phyloP scores from a whole-genome alignment of 192 early-diverging fungal genomes.

The Podila epicladia region DNA sequence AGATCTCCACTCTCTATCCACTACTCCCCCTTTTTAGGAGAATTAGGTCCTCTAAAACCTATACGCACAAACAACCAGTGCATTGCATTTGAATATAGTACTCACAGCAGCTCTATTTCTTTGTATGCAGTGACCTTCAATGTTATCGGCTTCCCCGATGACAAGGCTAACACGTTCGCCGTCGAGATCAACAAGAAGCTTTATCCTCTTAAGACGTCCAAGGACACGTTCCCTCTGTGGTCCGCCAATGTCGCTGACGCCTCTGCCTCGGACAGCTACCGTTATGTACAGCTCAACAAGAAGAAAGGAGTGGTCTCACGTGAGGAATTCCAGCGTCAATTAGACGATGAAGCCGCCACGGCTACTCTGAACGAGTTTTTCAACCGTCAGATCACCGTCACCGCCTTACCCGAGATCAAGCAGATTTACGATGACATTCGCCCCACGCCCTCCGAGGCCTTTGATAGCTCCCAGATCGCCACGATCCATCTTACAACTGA shows the following conservation, averaged over 20 bases:
- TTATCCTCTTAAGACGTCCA: constrained; percentile 13
- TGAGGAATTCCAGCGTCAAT: constrained; percentile 14
- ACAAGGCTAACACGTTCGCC: constrained; percentile 5
- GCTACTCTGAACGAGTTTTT: constrained; percentile 30
- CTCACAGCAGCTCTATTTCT: neutral
- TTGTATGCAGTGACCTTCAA: constrained; percentile 27
- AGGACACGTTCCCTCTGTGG: constrained; percentile 34
- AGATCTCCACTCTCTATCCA: neutral
- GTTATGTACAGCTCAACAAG: constrained; percentile 12
- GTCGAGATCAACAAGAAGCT: constrained; percentile 25
- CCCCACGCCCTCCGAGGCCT: constrained; percentile 17
- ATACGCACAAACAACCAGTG: no score
- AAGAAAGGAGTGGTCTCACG: neutral
- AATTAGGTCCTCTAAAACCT: no score
- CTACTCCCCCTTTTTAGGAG: no score
- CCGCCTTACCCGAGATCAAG: constrained; percentile 9
- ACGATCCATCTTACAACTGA: constrained; percentile 40
- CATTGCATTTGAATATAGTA: no score
- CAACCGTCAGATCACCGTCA: constrained; percentile 7
- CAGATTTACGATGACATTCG: constrained; percentile 14
- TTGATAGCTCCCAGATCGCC: constrained; percentile 49
- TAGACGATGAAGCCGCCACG: constrained; percentile 10
- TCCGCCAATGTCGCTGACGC: constrained; percentile 27
- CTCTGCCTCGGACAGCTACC: constrained; percentile 8
- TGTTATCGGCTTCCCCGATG: constrained; percentile 31